Percentiles rank a stretch among this genome's conserved stretches.
phyloP scores from a whole-genome alignment of 1,284 basidiomycete genomes.

The Cystobasidiaceae sp. region DNA sequence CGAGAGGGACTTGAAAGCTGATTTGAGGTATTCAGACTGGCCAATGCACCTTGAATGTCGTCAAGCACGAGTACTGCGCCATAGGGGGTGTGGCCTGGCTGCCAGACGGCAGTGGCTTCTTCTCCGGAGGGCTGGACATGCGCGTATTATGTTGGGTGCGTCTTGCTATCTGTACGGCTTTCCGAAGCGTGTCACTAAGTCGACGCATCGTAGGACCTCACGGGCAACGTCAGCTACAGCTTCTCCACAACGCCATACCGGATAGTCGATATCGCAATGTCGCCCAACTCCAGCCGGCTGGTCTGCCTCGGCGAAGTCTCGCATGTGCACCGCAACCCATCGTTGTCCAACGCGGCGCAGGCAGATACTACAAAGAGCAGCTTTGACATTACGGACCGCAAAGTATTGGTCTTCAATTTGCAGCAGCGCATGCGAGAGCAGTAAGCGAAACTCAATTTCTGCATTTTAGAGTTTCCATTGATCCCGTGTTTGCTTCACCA shows the following conservation, averaged over 20 bases:
- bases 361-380: slow-evolving; percentile 1
- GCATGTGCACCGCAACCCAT: slow-evolving; percentile 16
- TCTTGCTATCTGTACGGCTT: slow-evolving; percentile 21
- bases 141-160: slow-evolving; percentile 82
- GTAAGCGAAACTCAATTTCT: slow-evolving; percentile 32
- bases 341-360: not conserved
- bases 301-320: slow-evolving; percentile 65
- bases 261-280: slow-evolving; percentile 77
- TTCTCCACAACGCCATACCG: slow-evolving; percentile 76
- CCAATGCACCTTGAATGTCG: slow-evolving; percentile 6
- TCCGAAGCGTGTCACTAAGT: not conserved
- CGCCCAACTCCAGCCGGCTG: slow-evolving; percentile 75
- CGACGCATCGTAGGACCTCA: slow-evolving; percentile 56
- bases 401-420: slow-evolving; percentile 70
- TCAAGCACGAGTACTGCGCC: slow-evolving; percentile 56
- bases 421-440: slow-evolving; percentile 50
- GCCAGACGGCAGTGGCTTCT: slow-evolving; percentile 79
- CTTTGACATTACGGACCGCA: slow-evolving; percentile 45
- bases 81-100: slow-evolving; percentile 84
- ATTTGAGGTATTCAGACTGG: slow-evolving; percentile 57
- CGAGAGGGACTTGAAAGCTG: not conserved
- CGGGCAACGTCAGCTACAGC: slow-evolving; percentile 63
- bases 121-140: slow-evolving; percentile 83
- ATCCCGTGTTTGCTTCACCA: not conserved
- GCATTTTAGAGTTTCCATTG: not conserved